Percentiles rank a stretch among this genome's conserved stretches.
Conservation (phyloP, 2,329 filamentous ascomycete species). For the Aspergillus chevalieri region DNA sequence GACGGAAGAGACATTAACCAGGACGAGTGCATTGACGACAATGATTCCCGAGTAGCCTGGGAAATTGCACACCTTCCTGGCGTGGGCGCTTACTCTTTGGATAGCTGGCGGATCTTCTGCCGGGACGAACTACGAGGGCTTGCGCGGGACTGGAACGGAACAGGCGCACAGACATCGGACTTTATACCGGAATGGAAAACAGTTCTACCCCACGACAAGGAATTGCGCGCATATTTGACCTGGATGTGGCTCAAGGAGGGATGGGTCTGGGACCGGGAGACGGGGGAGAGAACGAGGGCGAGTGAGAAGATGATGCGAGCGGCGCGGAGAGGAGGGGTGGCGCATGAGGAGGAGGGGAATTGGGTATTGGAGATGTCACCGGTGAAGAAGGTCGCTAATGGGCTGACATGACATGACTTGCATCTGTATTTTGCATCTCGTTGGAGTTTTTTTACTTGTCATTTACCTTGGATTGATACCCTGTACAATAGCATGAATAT, state of each 20-base stretch:
- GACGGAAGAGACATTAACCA: constrained; percentile 46
- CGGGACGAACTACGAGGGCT: constrained; percentile 67
- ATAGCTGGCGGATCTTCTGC: constrained; percentile 92
- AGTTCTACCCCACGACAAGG: constrained; percentile 76
- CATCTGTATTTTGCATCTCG: not conserved
- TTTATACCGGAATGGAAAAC: constrained; percentile 90
- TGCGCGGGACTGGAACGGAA: constrained; percentile 61
- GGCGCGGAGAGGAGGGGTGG: constrained; percentile 36
- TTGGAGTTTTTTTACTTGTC: constrained; percentile 3
- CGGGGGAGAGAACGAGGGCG: constrained; percentile 48
- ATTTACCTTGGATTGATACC: constrained; percentile 6
- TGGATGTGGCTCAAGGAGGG: constrained; percentile 93
- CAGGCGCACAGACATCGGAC: constrained; percentile 35
- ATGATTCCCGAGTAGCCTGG: constrained; percentile 56
- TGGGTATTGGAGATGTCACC: constrained; percentile 33
- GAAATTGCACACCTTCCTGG: constrained; percentile 82
- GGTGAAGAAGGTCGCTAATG: constrained; percentile 25
- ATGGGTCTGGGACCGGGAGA: constrained; percentile 70
- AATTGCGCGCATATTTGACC: constrained; percentile 74
- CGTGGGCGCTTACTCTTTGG: constrained; percentile 69
- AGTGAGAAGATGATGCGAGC: constrained; percentile 33
- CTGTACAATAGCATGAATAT: not conserved
- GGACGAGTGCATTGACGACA: constrained; percentile 45
- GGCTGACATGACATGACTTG: constrained; percentile 7
- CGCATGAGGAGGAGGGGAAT: constrained; percentile 36